Evolutionary conservation across 257 asterid species (phyloP).

Genomic region (Lantana camara): DNA sequence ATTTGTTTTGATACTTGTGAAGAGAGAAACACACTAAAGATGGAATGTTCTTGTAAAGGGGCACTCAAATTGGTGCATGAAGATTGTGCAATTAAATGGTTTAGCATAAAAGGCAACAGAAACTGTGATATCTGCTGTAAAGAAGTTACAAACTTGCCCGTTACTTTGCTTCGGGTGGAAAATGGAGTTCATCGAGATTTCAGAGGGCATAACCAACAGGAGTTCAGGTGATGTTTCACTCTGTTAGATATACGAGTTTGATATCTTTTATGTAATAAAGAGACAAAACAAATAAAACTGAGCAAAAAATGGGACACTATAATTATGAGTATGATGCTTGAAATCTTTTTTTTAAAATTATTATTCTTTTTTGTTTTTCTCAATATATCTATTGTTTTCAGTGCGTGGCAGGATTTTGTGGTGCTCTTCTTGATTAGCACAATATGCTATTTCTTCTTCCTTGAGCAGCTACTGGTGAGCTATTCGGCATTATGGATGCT

Average conservation of each 20-base stretch:
- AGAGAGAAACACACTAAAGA: conserved; percentile 69
- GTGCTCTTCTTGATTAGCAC: conserved; percentile 93
- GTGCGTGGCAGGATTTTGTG: conserved; percentile 98
- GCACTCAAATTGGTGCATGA: conserved; percentile 72
- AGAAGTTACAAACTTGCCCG: conserved; percentile 85
- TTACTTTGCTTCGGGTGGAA: conserved; percentile 73
- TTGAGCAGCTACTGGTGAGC: conserved; percentile 91
- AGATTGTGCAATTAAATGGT: conserved; percentile 95
- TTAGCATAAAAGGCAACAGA: conserved; percentile 61
- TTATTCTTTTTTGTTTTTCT: too few species aligned
- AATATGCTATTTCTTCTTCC: conserved; percentile 93
- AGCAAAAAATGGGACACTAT: neutral
- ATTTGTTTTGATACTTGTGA: conserved; percentile 84
- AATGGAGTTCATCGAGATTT: conserved; percentile 41
- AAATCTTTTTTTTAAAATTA: too few species aligned
- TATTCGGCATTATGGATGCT: conserved; percentile 3
- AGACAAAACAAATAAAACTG: neutral
- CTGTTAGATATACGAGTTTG: neutral
- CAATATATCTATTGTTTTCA: too few species aligned
- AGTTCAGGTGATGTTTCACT: conserved; percentile 36
- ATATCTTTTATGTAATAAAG: neutral
- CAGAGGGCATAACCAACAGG: conserved; percentile 43
- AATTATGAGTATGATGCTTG: neutral
- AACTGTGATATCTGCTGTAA: conserved; percentile 79
- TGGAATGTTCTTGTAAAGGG: conserved; percentile 98